Base-by-base conservation (phyloP, 176 grass and related monocot genomes). In the Cenchrus americanus region DNA sequence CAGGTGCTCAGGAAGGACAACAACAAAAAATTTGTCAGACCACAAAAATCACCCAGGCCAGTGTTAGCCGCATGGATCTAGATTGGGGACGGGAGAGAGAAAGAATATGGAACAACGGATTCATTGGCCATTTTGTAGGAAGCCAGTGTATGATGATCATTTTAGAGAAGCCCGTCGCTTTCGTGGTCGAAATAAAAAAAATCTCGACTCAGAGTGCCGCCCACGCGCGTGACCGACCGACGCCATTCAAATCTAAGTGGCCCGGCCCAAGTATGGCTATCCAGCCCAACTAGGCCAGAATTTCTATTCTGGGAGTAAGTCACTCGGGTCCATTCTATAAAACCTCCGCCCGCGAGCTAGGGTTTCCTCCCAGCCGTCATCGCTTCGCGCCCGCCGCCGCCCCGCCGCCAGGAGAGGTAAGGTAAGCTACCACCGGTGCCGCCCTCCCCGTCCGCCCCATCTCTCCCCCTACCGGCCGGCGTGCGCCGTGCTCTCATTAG, bases 291-390 rank as follows among this genome's bases (percentile, higher is more conserved):
- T 14, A 80, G 50, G 26, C 78, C 88, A 48, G 23, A 14, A 26
- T 26, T 42, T 34, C 32, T 37, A 30, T 30, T 47, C 30, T 30
- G 48, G 46, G 63, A 66, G 59, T 34, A 52, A 69, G 3, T n/a
- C 22, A 24, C 69, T 54, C 61, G 77, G 19, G 77, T 76, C 30
- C 52, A 43, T 14, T n/a, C 50, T 85, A 85, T 76, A 89, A 81
- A 86, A 66, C 5, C 57, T 66, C 40, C 11, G 51, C 61, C 3
- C 50, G 52, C 53, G 27, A 41, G 47, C 78, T 89, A 90, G 88
- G 88, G 72, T 90, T 90, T 72, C 66, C 73, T 82, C 58, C 54
- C 83, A 66, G 83, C 58, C 88, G 66, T 65, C 78, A 14, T 53
- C 82, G 18, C 64, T 26, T 59, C 66, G 18, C 70, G 61, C 23